Evolutionary conservation across 2,329 filamentous ascomycete species (phyloP), one percentile per base, ranked within the genome.

Genomic region (Ceratocystis papillata): DNA sequence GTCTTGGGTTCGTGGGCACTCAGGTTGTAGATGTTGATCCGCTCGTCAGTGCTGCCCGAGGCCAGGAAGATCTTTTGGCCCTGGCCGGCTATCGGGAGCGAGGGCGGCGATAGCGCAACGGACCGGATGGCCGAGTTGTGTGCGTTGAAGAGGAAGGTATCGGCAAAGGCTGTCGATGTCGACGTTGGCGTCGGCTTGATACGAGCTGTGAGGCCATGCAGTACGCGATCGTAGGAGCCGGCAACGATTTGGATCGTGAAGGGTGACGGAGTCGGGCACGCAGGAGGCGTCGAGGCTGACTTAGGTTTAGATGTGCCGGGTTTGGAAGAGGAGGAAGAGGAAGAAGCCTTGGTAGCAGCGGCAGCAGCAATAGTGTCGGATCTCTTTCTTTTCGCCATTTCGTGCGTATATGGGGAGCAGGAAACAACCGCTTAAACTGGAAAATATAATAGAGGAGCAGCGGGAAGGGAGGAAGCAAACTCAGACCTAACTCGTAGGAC

Each of bases 141-240:
- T 15, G 94, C 92, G 73, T 92, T 90, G 82, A 99, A 96, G 67
- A 99, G 83, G 75, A 99, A 99, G 0, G 89, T 93, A 75, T 97
- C 93, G 70, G 89, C 84, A 73, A 96, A 97, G 63, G 86, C 80
- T 65, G 86, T 79, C 8, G 57, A 44, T 17, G 79, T 73, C 65
- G 74, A 70, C 65, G 86, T 79, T 5, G 57, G 44, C 17, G 79
- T 73, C 65, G 74, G 70, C 41, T 70, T 63, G 64, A 96, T 79
- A 1, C 84, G 84, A n/a, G 88, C 91, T 6, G 88, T 90, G 71
- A 96, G 81, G 68, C 94, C 94, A 75, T 99, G 94, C 22, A 99
- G 82, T 62, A 95, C 85, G 69, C 91, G 84, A 74, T 99, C 94
- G 77, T 99, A 99, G 64, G 92, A 96, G 61, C 94, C 94, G 5